Evolutionary conservation across 2,329 filamentous ascomycete genomes (phyloP), one percentile per base, ranked within the genome.

Genomic region (Knoxdaviesia proteae): DNA sequence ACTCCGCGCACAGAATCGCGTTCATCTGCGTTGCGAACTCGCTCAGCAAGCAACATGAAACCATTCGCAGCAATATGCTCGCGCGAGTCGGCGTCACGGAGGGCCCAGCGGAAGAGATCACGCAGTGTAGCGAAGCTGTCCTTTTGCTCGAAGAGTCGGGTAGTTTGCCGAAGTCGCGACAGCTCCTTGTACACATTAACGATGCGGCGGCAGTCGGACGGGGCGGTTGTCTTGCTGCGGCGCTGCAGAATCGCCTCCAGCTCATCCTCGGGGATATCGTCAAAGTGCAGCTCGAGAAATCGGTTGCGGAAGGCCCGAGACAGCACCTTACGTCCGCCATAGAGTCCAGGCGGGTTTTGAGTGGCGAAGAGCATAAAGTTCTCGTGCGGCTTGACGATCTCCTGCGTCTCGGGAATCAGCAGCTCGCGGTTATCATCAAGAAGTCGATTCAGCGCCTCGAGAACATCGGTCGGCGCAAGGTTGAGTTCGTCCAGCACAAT

Each of bases 311-410:
- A 98, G 2, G 90, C 90, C 37, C 92, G 74, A 1, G 90, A 96
- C 6, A 99, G 67, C 1, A 84, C 77, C 55, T 99, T 99, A 51
- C 90, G 74, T 10, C 90, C 90, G 45, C 92, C 92, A 52, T 99
- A 99, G 1, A 98, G 63, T 34, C 90, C 90, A 29, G 92, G 81
- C 0, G 90, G 90, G 50, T 99, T 98, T 55, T 99, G 90, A 0
- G 90, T 99, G 2, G 90, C 90, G 53, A 98, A 98, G 0, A 99
- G 72, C 74, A 96, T 94, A 57, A 98, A 98, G 51, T 92, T 87
- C 32, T 84, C 77, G 49, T 98, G 87, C 0, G 90, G 92, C 33
- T 78, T 79, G 36, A 99, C 81, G 34, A 92, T 67, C 56, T 98
- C 87, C 58, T 98, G 90, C 0, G 90, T 96, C 57, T 99, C 90